phyloP scores from a whole-genome alignment of 1,284 basidiomycete genomes.

The Puccinia novopanici region DNA sequence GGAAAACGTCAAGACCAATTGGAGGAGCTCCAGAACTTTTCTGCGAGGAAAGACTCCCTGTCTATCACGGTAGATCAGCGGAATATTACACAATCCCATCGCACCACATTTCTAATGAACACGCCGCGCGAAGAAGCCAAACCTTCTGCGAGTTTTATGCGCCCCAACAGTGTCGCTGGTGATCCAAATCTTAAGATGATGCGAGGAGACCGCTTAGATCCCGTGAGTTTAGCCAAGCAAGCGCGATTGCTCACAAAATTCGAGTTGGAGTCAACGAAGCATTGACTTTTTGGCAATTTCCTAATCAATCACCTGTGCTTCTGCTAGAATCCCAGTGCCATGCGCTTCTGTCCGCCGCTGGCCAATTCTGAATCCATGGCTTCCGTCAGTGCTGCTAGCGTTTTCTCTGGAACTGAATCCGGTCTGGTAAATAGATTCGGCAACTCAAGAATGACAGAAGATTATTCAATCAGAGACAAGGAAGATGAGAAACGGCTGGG shows the following conservation, averaged over 20 bases:
- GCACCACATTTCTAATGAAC: slow-evolving; percentile 16
- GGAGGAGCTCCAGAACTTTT: slow-evolving; percentile 12
- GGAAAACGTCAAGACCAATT: not conserved
- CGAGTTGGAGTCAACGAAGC: no score
- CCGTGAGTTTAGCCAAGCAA: slow-evolving; percentile 2
- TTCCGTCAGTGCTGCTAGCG: slow-evolving; percentile 11
- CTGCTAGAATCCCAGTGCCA: slow-evolving; percentile 21
- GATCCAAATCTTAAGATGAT: slow-evolving; percentile 46
- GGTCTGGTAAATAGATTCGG: not conserved
- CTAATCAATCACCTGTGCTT: not conserved
- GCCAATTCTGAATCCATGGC: slow-evolving; percentile 5
- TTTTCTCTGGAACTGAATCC: not conserved
- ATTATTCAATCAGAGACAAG: slow-evolving; percentile 22
- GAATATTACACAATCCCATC: not conserved
- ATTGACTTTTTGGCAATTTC: no score
- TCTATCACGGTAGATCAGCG: slow-evolving; percentile 1
- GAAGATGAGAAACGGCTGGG: slow-evolving; percentile 28
- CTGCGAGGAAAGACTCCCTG: slow-evolving; percentile 4
- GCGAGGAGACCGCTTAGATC: slow-evolving; percentile 38
- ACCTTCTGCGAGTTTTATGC: slow-evolving; percentile 42
- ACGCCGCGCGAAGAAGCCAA: not conserved
- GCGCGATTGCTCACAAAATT: no score
- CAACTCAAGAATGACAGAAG: not conserved
- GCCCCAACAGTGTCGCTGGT: slow-evolving; percentile 45
- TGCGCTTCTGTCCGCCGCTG: slow-evolving; percentile 2